Evolutionary conservation across 768 basidiomycete genomes (phyloP).

Genomic region (Tylopilus sp.): DNA sequence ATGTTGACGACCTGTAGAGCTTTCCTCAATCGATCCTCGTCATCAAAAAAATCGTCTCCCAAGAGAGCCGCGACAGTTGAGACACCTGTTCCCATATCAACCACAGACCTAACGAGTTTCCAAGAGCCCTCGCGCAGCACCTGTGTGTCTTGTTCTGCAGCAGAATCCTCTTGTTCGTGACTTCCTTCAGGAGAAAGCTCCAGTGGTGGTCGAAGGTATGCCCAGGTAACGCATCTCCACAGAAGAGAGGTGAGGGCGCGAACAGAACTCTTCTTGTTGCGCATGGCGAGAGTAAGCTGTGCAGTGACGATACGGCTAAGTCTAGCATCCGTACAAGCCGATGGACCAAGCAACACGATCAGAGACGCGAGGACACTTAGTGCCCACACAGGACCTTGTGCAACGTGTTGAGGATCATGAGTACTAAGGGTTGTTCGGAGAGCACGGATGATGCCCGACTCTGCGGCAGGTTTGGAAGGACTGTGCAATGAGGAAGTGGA

Average conservation of each 20-base stretch:
- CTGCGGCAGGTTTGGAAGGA: constrained; percentile 34
- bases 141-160: constrained; percentile 24
- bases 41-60: constrained; percentile 33
- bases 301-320: constrained; percentile 45
- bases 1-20: constrained; percentile 47
- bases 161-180: constrained; percentile 16
- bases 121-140: constrained; percentile 38
- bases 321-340: constrained; percentile 42
- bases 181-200: constrained; percentile 21
- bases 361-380: constrained; percentile 63
- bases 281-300: constrained; percentile 52
- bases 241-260: constrained; percentile 57
- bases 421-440: constrained; percentile 59
- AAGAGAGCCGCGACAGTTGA: constrained; percentile 55
- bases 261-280: constrained; percentile 61
- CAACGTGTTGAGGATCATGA: constrained; percentile 53
- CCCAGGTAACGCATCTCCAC: constrained; percentile 69
- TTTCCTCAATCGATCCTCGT: constrained; percentile 41
- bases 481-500: constrained; percentile 35
- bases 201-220: constrained; percentile 54
- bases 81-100: constrained; percentile 59
- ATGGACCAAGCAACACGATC: constrained; percentile 61
- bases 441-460: constrained; percentile 58
- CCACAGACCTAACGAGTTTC: constrained; percentile 48
- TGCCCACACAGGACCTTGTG: constrained; percentile 79